Evolutionary conservation across 306 rosid species (phyloP).

Genomic region (Crotalaria pallida): DNA sequence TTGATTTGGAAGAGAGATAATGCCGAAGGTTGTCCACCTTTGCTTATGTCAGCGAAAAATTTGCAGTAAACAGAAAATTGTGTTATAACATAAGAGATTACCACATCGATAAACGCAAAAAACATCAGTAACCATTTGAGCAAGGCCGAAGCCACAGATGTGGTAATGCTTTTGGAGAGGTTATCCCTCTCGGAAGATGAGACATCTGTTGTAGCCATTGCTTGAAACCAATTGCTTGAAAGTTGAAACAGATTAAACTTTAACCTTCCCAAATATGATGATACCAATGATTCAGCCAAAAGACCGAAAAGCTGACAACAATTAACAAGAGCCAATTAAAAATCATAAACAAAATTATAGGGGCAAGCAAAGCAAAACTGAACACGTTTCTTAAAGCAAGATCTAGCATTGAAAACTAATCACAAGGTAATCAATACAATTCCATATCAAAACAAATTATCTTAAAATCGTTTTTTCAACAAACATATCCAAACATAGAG

Average conservation of each 20-base stretch:
- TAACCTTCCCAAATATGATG: constrained; percentile 18
- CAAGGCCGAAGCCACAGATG: constrained; percentile 33
- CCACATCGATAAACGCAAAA: constrained; percentile 57
- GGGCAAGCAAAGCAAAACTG: constrained; percentile 9
- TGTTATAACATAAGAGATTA: constrained; percentile 57
- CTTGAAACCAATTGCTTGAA: neutral
- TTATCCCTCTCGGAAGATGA: constrained; percentile 20
- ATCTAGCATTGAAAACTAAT: constrained; percentile 12
- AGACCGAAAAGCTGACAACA: constrained; percentile 11
- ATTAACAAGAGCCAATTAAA: no score
- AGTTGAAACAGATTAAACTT: constrained; percentile 27
- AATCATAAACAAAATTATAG: no score
- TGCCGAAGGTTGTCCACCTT: no score
- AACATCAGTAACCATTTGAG: constrained; percentile 78
- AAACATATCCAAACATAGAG: no score
- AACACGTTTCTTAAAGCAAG: constrained; percentile 19
- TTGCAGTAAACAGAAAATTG: constrained; percentile 61
- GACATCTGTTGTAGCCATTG: constrained; percentile 35
- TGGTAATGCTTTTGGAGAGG: no score
- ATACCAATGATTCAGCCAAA: constrained; percentile 30
- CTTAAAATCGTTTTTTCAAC: no score
- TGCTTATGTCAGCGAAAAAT: no score
- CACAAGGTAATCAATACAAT: neutral
- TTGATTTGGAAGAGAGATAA: no score
- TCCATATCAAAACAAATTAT: no score